Evolutionary conservation across 1,139 yeast species (phyloP).

Genomic region (Hemisphaericaspora lyxosophila): DNA sequence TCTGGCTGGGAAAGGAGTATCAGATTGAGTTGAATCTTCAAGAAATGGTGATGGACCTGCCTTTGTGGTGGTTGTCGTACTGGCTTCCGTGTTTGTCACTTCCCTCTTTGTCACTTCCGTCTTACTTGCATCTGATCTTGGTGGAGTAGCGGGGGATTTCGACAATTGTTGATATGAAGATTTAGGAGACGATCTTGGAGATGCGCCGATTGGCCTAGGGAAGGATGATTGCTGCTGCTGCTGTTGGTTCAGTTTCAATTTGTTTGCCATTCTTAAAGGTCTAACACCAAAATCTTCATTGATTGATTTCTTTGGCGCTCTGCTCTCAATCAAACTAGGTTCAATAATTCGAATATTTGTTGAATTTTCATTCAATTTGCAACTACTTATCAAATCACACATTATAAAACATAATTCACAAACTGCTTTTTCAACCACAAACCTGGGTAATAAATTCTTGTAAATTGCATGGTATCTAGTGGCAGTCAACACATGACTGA

Average conservation of each 20-base stretch:
- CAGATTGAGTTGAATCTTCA: neutral
- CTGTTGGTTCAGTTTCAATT: constrained; percentile 20
- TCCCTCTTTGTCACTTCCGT: neutral
- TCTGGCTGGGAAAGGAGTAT: neutral
- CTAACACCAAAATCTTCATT: constrained; percentile 42
- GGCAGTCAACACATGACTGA: constrained; percentile 75
- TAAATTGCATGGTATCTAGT: constrained; percentile 75
- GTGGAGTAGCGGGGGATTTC: neutral
- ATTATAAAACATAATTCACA: constrained; percentile 74
- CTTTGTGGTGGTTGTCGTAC: neutral
- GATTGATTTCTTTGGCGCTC: constrained; percentile 8
- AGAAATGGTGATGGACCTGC: neutral
- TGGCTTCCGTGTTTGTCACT: too few relatives aligned
- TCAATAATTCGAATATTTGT: constrained; percentile 14
- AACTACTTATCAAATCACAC: constrained; percentile 63
- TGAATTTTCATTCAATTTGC: constrained; percentile 43
- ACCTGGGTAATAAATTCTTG: constrained; percentile 62
- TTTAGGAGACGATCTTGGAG: neutral
- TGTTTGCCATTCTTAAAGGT: constrained; percentile 60
- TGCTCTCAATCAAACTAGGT: constrained; percentile 9
- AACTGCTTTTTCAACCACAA: constrained; percentile 75
- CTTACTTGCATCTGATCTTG: neutral
- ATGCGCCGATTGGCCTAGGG: neutral
- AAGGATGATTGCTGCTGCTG: constrained; percentile 1
- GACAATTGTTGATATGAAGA: neutral